A percentile compares a stretch with the other conserved stretches of the same genome.
Evolutionary conservation across 169 alveolate genomes (phyloP).

Genomic region (Plasmodium vivax): DNA sequence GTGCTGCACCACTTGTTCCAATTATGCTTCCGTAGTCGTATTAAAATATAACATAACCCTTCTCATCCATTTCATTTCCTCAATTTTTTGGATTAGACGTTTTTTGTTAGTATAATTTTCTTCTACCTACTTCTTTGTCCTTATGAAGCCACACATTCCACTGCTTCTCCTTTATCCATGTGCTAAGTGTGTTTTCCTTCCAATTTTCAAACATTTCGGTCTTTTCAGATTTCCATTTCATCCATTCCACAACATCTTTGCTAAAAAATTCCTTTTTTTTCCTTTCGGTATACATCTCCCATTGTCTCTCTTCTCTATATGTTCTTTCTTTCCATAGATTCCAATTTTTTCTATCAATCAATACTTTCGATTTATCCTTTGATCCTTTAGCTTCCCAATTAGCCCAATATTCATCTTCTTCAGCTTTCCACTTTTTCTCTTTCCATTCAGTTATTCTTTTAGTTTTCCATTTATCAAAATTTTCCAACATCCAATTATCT

Average conservation of each 20-base stretch:
- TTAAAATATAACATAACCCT: neutral
- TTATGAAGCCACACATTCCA: neutral
- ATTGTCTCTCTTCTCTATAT: neutral
- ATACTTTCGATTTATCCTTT: neutral
- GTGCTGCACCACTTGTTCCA: neutral
- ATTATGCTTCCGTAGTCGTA: neutral
- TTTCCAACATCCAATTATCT: neutral
- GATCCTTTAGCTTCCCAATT: neutral
- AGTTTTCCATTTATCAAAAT: slow-evolving; percentile 3
- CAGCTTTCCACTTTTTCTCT: neutral
- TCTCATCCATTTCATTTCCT: neutral
- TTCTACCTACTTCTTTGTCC: neutral
- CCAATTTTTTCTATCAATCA: neutral
- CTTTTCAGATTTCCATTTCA: neutral
- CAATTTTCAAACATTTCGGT: neutral
- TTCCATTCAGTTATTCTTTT: neutral
- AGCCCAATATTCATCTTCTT: neutral
- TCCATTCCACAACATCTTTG: neutral
- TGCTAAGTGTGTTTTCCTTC: neutral
- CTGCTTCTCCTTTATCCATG: slow-evolving; percentile 1
- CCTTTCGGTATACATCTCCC: neutral
- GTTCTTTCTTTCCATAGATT: neutral
- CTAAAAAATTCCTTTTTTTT: neutral
- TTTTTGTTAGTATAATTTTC: neutral
- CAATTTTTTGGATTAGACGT: neutral